Evolutionary conservation across 225 moss, liverwort and hornwort species (phyloP), one percentile per base, ranked within the genome.

Genomic region (Sphagnum contortum): DNA sequence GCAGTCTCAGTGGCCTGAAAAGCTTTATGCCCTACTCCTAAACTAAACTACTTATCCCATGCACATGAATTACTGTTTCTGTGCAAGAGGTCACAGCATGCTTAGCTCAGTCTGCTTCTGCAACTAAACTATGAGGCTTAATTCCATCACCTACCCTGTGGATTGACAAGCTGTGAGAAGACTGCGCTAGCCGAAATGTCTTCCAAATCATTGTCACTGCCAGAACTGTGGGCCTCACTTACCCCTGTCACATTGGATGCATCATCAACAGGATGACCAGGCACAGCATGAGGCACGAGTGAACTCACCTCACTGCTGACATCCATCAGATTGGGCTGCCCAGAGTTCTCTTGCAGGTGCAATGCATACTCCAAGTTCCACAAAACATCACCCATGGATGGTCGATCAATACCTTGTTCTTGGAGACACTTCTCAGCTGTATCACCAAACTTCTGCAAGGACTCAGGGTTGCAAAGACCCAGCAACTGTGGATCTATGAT

Each of bases 111-210:
- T 29, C 29, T 29, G 29, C 29, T 29, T 29, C 29, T 29, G 29
- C 29, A 29, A 29, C 29, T 29, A 29, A 29, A 29, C 1, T 0
- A 29, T 29, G 29, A 29, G 29, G 29, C 29, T 29, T 29, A 29
- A 29, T 29, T 29, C 61, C 29, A 56, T 94, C 76, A 94, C 94
- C 94, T 94, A 65, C 94, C 94, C 81, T 82, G 89, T 59, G 89
- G 94, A 62, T 94, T 94, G 74, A 94, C 89, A 0, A 94, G 83
- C 79, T 94, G 94, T 5, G 94, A 91, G 77, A 94, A 94, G 6
- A 94, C 91, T 11, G 91, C 94, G 49, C 94, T 94, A 8, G 91
- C 82, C 3, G 90, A 80, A 63, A 87, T 87, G 59, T 89, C 87
- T 68, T 89, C 90, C 65, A 81, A 70, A 57, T 86, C 84, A 46